Evolutionary conservation across 495 filamentous ascomycete species (phyloP).

Genomic region (Daldinia caldariorum): DNA sequence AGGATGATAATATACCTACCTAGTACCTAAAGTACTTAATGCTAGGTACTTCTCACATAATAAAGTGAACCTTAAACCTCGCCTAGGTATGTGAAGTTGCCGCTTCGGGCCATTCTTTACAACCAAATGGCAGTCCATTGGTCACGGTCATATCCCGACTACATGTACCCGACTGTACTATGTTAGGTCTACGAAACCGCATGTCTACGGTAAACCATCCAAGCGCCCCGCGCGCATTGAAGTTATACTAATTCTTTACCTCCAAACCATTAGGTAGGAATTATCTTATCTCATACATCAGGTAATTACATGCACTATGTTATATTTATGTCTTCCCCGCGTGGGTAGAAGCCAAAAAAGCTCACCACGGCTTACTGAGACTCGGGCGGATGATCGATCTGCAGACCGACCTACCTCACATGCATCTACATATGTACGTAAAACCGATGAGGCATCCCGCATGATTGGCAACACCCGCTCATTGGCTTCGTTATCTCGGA

Average conservation of each 20-base stretch:
- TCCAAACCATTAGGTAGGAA: slow-evolving; percentile 11
- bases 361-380: slow-evolving; percentile 27
- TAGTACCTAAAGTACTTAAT: too few relatives aligned
- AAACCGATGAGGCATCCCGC: slow-evolving; percentile 18
- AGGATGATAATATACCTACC: too few relatives aligned
- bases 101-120: slow-evolving; percentile 31
- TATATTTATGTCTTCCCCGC: slow-evolving; percentile 10
- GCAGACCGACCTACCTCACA: slow-evolving; percentile 14
- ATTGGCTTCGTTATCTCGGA: slow-evolving; percentile 18
- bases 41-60: slow-evolving; percentile 22
- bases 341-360: slow-evolving; percentile 15
- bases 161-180: too few relatives aligned
- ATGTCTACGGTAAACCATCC: too few relatives aligned
- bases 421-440: slow-evolving; percentile 16
- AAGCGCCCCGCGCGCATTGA: background rate
- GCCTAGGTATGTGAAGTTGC: slow-evolving; percentile 31
- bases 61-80: slow-evolving; percentile 28
- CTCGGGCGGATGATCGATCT: slow-evolving; percentile 32
- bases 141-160: slow-evolving; percentile 20
- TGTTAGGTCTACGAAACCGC: too few relatives aligned
- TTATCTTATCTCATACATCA: slow-evolving; percentile 6
- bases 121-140: slow-evolving; percentile 27
- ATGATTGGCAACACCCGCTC: slow-evolving; percentile 12
- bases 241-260: slow-evolving; percentile 8
- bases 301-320: too few relatives aligned